Evolutionary conservation across 1,284 basidiomycete genomes (phyloP).

Genomic region (Blastosporella zonata): DNA sequence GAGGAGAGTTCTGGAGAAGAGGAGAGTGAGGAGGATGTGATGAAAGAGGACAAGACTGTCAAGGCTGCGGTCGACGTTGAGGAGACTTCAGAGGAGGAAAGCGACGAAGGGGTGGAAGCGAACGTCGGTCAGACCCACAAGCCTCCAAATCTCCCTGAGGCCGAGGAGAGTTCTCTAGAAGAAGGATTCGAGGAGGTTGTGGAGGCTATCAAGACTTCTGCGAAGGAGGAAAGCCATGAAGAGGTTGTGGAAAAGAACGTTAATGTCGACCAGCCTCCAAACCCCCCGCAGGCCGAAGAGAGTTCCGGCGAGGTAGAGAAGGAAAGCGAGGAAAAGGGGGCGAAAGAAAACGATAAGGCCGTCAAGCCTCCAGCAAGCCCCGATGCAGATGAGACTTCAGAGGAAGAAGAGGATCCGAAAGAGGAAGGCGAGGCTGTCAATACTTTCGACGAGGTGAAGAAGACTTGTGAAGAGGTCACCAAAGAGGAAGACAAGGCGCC

Average conservation of each 20-base stretch:
- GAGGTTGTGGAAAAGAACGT: neutral
- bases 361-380: neutral
- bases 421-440: too few relatives aligned
- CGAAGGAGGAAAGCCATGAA: conserved; percentile 17
- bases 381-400: conserved; percentile 12
- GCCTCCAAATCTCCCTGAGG: too few relatives aligned
- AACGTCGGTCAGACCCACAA: too few relatives aligned
- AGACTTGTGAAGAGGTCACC: conserved; percentile 24
- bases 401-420: conserved; percentile 25
- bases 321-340: conserved; percentile 21
- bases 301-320: conserved; percentile 22
- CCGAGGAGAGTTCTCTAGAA: too few relatives aligned
- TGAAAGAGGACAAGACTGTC: neutral
- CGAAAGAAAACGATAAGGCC: neutral
- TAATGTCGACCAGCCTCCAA: neutral
- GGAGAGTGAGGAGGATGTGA: conserved; percentile 28
- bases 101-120: neutral
- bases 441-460: too few relatives aligned
- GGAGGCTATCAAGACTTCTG: too few relatives aligned
- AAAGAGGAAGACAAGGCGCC: neutral
- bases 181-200: too few relatives aligned
- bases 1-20: conserved; percentile 3
- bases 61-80: neutral
- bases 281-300: conserved; percentile 9
- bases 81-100: neutral